phyloP scores from a whole-genome alignment of 2,329 filamentous ascomycete genomes.

The Aureobasidium leucospermi region DNA sequence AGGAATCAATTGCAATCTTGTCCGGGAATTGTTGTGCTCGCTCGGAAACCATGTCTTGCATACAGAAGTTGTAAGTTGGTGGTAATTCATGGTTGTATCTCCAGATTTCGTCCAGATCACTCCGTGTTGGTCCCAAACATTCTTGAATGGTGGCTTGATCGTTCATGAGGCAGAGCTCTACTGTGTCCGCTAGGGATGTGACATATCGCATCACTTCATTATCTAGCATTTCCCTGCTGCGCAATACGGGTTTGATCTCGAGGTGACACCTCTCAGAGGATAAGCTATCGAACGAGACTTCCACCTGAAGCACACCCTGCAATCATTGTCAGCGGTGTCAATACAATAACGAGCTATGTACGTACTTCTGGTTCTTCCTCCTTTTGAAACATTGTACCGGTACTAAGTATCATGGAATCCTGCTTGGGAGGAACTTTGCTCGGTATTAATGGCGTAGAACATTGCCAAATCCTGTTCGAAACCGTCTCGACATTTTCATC shows the following conservation, averaged over 20 bases:
- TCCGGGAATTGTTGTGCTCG: slow-evolving; percentile 17
- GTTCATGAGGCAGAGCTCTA: slow-evolving; percentile 8
- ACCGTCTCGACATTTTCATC: slow-evolving; percentile 26
- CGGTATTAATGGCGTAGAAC: slow-evolving; percentile 18
- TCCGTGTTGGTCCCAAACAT: neutral
- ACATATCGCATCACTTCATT: slow-evolving; percentile 14
- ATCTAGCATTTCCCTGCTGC: slow-evolving; percentile 12
- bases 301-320: neutral
- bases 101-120: slow-evolving; percentile 19
- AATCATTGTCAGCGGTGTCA: neutral
- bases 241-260: slow-evolving; percentile 9
- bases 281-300: neutral
- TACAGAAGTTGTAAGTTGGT: slow-evolving; percentile 15
- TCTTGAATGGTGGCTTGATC: slow-evolving; percentile 22
- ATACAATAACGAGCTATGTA: neutral
- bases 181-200: slow-evolving; percentile 13
- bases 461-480: slow-evolving; percentile 22
- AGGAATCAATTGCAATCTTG: slow-evolving; percentile 22
- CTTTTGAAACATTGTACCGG: neutral
- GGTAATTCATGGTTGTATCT: slow-evolving; percentile 17
- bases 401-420: slow-evolving; percentile 13
- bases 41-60: slow-evolving; percentile 19
- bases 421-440: neutral
- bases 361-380: neutral
- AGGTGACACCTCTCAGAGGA: neutral